A percentile compares a stretch with the other conserved stretches of the same genome.
These are phyloP conservation scores for Corynespora cassiicola DNA, from an alignment of 2,329 filamentous ascomycete species.

Conservation along the genomic window DNA sequence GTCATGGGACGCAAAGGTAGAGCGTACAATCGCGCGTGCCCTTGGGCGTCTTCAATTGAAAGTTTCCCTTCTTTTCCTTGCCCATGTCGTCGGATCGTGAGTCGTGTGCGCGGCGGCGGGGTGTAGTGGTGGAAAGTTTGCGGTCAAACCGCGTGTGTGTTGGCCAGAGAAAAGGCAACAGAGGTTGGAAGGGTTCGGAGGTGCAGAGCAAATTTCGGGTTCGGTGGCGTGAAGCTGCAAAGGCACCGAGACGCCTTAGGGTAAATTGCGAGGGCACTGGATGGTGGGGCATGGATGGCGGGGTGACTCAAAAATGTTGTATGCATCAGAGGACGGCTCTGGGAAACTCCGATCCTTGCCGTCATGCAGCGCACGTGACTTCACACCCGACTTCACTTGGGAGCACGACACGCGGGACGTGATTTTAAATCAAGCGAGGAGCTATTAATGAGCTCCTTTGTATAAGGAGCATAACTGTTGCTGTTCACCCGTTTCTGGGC, in stretches of 20 bases:
- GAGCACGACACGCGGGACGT: not conserved
- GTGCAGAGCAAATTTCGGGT: slow-evolving; percentile 1
- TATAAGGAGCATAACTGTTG: slow-evolving; percentile 19
- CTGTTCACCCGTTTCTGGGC: slow-evolving; percentile 13
- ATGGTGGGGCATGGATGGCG: slow-evolving; percentile 28
- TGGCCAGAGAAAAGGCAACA: slow-evolving; percentile 23
- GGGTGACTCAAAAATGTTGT: slow-evolving; percentile 26
- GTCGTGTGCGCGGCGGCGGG: slow-evolving; percentile 18
- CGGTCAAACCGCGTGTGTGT: slow-evolving; percentile 4
- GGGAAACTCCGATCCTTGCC: slow-evolving; percentile 11
- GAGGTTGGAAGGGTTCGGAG: slow-evolving; percentile 7
- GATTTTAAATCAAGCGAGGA: not conserved
- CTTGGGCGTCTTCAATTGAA: slow-evolving; percentile 87
- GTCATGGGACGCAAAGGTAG: not conserved
- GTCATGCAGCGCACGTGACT: slow-evolving; percentile 8
- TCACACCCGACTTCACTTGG: slow-evolving; percentile 2
- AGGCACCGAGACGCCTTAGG: slow-evolving; percentile 22
- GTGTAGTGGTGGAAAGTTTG: slow-evolving; percentile 12
- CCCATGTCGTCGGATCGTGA: slow-evolving; percentile 48
- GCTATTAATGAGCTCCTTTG: slow-evolving; percentile 1
- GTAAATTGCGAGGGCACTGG: slow-evolving; percentile 12
- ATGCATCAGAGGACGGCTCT: slow-evolving; percentile 15
- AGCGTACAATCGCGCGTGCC: slow-evolving; percentile 81
- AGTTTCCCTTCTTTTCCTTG: slow-evolving; percentile 53
- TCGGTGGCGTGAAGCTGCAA: slow-evolving; percentile 17